These are phyloP conservation scores for Pestalotiopsis sp. DNA, from an alignment of 2,329 filamentous ascomycete genomes.

Conservation along the genomic window DNA sequence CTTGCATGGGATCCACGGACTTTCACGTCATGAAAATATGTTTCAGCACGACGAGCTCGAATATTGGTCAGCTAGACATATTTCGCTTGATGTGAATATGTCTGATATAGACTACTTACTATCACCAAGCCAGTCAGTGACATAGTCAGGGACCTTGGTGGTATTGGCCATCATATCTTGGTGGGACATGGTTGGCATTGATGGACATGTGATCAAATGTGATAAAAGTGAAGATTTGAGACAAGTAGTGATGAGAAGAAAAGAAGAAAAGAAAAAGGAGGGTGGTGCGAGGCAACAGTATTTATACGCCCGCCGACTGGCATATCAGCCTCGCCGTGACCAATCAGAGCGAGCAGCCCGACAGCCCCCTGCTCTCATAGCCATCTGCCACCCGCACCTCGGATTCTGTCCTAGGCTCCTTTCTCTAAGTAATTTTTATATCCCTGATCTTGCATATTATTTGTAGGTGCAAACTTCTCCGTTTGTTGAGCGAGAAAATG, in stretches of 20 bases:
- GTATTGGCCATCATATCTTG: not conserved
- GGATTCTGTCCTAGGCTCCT: not conserved
- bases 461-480: not conserved
- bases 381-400: not conserved
- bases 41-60: not conserved
- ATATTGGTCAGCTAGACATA: not conserved
- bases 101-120: not conserved
- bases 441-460: not conserved
- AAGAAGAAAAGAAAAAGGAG: conserved; percentile 9
- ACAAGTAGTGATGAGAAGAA: not conserved
- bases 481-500: not conserved
- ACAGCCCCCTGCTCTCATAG: conserved; percentile 4
- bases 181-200: conserved; percentile 3
- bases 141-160: not conserved
- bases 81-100: not conserved
- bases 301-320: conserved; percentile 13
- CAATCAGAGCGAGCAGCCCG: conserved; percentile 12
- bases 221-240: not conserved
- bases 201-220: not conserved
- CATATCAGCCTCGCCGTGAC: conserved; percentile 4
- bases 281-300: conserved; percentile 8
- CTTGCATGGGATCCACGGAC: not conserved
- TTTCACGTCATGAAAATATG: not conserved
- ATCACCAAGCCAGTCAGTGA: too few relatives aligned
- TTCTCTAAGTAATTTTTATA: not conserved